Evolutionary conservation across 495 filamentous ascomycete genomes (phyloP).

Genomic region (Acidiella bohemica): DNA sequence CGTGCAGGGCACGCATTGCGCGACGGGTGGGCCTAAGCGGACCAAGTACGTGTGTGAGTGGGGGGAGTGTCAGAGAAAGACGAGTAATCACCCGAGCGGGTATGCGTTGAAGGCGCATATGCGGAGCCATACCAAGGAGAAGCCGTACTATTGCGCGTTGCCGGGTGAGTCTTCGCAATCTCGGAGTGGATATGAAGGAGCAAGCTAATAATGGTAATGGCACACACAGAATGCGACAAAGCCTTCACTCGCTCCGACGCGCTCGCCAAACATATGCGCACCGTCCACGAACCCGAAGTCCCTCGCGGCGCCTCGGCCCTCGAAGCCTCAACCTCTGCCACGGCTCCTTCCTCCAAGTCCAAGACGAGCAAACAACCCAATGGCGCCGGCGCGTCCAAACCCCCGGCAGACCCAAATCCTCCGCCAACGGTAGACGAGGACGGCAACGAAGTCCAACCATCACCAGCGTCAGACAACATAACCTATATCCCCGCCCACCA

Average conservation of each 20-base stretch:
- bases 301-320: conserved; percentile 60
- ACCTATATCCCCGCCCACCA: conserved; percentile 26
- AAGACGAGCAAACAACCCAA: conserved; percentile 9
- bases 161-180: conserved; percentile 48
- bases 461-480: conserved; percentile 25
- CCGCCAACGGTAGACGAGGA: conserved; percentile 16
- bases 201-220: neutral
- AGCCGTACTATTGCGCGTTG: conserved; percentile 90
- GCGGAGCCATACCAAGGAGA: conserved; percentile 93
- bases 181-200: neutral
- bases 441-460: conserved; percentile 18
- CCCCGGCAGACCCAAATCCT: conserved; percentile 3
- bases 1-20: conserved; percentile 70
- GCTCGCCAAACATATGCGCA: conserved; percentile 95
- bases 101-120: conserved; percentile 95
- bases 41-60: conserved; percentile 92
- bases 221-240: conserved; percentile 66
- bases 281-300: conserved; percentile 93
- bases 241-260: conserved; percentile 95
- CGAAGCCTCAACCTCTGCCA: conserved; percentile 45
- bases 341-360: conserved; percentile 14
- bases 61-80: conserved; percentile 76
- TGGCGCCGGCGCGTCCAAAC: neutral
- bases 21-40: conserved; percentile 56
- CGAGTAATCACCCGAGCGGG: conserved; percentile 79